phyloP scores from a whole-genome alignment of 2,329 filamentous ascomycete genomes.

The Botrytis fabae region DNA sequence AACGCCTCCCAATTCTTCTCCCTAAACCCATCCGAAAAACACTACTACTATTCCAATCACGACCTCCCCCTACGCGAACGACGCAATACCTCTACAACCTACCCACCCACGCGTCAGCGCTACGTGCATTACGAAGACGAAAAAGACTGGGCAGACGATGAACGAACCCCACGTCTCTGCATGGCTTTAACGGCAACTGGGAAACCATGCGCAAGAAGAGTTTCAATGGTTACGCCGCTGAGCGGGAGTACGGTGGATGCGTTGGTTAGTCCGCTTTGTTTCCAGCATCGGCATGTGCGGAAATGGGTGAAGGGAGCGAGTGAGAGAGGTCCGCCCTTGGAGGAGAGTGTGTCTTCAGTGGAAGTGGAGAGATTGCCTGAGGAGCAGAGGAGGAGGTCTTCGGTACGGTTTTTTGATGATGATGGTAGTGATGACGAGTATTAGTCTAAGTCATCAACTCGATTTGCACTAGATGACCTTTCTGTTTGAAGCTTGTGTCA shows the following conservation, averaged over 20 bases:
- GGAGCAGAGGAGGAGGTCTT: neutral
- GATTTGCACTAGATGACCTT: neutral
- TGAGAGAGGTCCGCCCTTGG: too few species aligned
- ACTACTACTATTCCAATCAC: neutral
- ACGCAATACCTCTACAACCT: neutral
- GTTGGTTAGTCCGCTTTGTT: neutral
- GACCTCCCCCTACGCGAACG: conserved; percentile 2
- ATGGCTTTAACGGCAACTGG: neutral
- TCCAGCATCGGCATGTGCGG: neutral
- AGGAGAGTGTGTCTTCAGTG: neutral
- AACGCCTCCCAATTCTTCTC: neutral
- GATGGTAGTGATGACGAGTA: neutral
- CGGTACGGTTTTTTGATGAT: neutral
- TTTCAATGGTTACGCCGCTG: neutral
- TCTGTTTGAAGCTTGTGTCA: neutral
- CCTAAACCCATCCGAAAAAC: neutral
- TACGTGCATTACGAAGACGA: conserved; percentile 14
- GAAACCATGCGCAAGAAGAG: conserved; percentile 3
- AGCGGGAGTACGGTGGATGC: neutral
- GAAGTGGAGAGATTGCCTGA: neutral
- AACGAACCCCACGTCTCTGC: neutral
- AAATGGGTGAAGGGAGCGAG: neutral
- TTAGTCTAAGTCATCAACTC: neutral
- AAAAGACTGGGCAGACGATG: neutral
- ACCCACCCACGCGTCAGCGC: neutral